phyloP scores from a whole-genome alignment of 2,329 filamentous ascomycete species.

The Corinectria fuckeliana region DNA sequence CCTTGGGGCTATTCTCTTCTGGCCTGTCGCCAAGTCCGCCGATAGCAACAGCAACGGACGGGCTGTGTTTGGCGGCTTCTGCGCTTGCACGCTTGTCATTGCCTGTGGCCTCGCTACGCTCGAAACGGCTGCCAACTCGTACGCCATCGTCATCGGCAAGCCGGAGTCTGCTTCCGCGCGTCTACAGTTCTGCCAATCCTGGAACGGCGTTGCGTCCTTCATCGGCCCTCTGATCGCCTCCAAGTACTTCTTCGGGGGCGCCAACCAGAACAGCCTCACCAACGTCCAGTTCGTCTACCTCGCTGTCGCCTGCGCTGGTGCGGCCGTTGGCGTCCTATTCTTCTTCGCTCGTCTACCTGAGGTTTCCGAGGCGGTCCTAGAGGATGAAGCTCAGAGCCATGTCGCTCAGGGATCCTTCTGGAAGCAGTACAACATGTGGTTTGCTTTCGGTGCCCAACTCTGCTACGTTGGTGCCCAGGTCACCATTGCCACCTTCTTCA shows the following conservation, averaged over 20 bases:
- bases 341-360: constrained; percentile 74
- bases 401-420: constrained; percentile 66
- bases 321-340: constrained; percentile 68
- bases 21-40: constrained; percentile 62
- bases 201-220: constrained; percentile 77
- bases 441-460: constrained; percentile 77
- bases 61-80: constrained; percentile 73
- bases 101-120: constrained; percentile 76
- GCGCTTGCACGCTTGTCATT: constrained; percentile 73
- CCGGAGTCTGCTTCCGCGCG: constrained; percentile 10
- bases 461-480: constrained; percentile 79
- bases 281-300: constrained; percentile 81
- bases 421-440: constrained; percentile 78
- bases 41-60: constrained; percentile 26
- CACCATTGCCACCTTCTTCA: constrained; percentile 71
- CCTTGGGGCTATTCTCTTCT: constrained; percentile 60
- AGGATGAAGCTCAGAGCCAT: constrained; percentile 53
- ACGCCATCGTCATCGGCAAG: constrained; percentile 59
- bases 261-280: constrained; percentile 61
- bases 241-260: constrained; percentile 73
- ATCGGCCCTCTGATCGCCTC: constrained; percentile 75
- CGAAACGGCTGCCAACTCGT: constrained; percentile 80
- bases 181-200: constrained; percentile 71
- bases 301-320: constrained; percentile 72
- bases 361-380: constrained; percentile 60